Base-by-base conservation (phyloP, 441 rosid genomes). In the Pelargonium cotyledonis region DNA sequence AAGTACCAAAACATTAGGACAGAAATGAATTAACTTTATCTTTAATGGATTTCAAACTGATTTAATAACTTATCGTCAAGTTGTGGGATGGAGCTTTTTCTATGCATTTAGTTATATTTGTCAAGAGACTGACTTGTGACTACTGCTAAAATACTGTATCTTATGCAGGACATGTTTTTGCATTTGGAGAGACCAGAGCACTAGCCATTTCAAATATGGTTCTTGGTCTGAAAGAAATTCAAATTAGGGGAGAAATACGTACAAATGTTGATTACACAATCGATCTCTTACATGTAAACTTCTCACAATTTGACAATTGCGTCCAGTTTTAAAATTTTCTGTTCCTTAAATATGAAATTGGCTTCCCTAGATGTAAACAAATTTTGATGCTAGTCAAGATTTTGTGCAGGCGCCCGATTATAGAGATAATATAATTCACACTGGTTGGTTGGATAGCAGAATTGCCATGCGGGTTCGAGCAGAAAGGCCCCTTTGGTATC, bases 401-500 rank as follows among this genome's bases (percentile, higher is more conserved):
- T 60, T 68, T 69, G 31, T 73, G 57, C 88, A 96, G 99, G 98
- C 93, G 80, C 83, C 92, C 72, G 98, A 96, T 79, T 96, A 96
- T 77, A 88, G 89, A 73, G 99, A 91, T 51, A 96, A 93, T 80
- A 93, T 85, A 84, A 93, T 96, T 66, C 99, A 96, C 82, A 93
- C 98, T 12, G 99, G 98, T 73, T 96, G 99, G 99, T 80, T 96
- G 90, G 98, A 96, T 68, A 89, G 97, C 81, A 87, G 97, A 81
- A 91, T 96, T 80, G 98, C 99, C 5, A 91, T 91, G 98, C 89
- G 97, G 68, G 98, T 96, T 77, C 88, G 97, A 84, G 98, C 97
- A 29, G 99, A 96, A 81, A 86, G 98, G 81, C 99, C 98, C 68
- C 91, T 97, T 18, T 96, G 99, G 99, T 93, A 96, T 86, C 94